Conservation (phyloP, 805 yeast genomes). For the Nakazawaea wickerhamii region DNA sequence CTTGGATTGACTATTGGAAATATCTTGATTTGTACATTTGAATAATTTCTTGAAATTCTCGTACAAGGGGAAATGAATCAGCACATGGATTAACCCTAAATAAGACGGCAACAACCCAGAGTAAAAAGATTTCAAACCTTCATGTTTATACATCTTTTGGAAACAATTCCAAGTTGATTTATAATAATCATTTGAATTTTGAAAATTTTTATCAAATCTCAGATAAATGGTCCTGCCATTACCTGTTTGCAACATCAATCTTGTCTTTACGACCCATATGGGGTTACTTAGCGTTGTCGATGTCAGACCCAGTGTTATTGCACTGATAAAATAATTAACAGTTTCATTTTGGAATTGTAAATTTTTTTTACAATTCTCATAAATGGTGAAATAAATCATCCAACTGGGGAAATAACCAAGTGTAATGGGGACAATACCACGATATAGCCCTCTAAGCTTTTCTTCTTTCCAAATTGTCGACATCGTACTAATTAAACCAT, state of each 20-base stretch:
- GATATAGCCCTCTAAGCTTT: conserved; percentile 76
- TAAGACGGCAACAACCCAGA: conserved; percentile 88
- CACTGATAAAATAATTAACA: conserved; percentile 43
- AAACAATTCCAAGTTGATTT: conserved; percentile 83
- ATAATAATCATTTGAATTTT: conserved; percentile 38
- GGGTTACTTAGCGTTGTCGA: conserved; percentile 88
- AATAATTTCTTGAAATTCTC: conserved; percentile 68
- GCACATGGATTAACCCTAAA: conserved; percentile 88
- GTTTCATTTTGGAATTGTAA: conserved; percentile 21
- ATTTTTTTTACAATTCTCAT: conserved; percentile 62
- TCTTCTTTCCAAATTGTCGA: conserved; percentile 66
- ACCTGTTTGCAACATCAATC: conserved; percentile 82
- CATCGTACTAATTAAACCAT: conserved; percentile 61
- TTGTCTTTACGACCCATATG: conserved; percentile 95
- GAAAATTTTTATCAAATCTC: conserved; percentile 19
- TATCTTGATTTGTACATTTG: conserved; percentile 23
- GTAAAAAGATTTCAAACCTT: conserved; percentile 79
- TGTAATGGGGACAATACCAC: conserved; percentile 89
- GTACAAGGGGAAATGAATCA: conserved; percentile 92
- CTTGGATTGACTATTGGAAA: conserved; percentile 4
- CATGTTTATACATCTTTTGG: conserved; percentile 65
- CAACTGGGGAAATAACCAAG: conserved; percentile 96
- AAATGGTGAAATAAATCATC: conserved; percentile 91
- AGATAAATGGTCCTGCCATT: conserved; percentile 35
- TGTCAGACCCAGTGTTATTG: conserved; percentile 83